A percentile compares a stretch with the other conserved stretches of the same genome.
These are phyloP conservation scores for Fusarium poae DNA, from an alignment of 2,329 filamentous ascomycete genomes.

Conservation along the genomic window DNA sequence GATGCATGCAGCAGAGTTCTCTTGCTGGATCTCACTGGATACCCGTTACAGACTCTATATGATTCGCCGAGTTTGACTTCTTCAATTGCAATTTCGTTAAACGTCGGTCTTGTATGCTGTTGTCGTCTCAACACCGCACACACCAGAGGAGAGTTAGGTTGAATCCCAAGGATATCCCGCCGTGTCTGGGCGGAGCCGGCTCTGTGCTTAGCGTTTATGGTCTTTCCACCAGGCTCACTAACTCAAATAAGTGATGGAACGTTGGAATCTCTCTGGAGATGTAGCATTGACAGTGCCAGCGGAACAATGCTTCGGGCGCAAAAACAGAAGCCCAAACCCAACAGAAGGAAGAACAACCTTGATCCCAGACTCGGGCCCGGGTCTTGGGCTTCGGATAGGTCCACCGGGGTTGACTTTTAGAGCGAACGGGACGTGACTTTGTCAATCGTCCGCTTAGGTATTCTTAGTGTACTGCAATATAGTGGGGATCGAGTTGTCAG, in stretches of 20 bases:
- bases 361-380: constrained; percentile 20
- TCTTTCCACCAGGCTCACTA: constrained; percentile 30
- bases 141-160: constrained; percentile 18
- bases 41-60: not conserved
- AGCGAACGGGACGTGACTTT: constrained; percentile 8
- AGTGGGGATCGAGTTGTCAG: constrained; percentile 32
- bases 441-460: constrained; percentile 10
- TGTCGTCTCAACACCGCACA: constrained; percentile 26
- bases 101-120: constrained; percentile 3
- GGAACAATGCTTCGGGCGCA: constrained; percentile 30
- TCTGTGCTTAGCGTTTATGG: constrained; percentile 35
- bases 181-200: constrained; percentile 31
- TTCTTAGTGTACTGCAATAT: not conserved
- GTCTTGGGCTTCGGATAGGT: constrained; percentile 36
- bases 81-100: constrained; percentile 6
- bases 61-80: constrained; percentile 8
- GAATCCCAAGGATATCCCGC: constrained; percentile 32
- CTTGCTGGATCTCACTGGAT: constrained; percentile 8
- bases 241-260: constrained; percentile 27
- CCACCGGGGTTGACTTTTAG: constrained; percentile 20
- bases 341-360: constrained; percentile 19
- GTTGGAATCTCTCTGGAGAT: constrained; percentile 16
- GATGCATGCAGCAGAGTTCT: constrained; percentile 6
- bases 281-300: constrained; percentile 29
- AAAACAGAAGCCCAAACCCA: constrained; percentile 40